Conservation (phyloP, 306 rosid genomes). For the Dryas octopetala region DNA sequence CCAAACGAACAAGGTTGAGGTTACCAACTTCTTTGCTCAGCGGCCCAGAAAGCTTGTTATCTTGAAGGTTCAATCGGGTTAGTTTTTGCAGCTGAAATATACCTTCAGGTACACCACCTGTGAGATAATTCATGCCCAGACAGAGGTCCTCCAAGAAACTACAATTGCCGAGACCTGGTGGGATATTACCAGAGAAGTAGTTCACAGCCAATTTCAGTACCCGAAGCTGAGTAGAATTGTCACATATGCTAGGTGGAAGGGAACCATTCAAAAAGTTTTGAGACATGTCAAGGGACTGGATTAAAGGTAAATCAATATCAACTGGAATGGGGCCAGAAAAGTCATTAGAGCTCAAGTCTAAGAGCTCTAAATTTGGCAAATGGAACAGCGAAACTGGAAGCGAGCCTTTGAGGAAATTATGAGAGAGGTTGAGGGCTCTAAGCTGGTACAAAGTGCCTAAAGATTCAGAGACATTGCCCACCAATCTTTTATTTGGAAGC, state of each 20-base stretch:
- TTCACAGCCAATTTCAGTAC: slow-evolving; percentile 38
- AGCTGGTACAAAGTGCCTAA: slow-evolving; percentile 41
- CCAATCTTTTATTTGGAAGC: slow-evolving; percentile 25
- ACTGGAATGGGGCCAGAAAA: slow-evolving; percentile 30
- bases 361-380: slow-evolving; percentile 26
- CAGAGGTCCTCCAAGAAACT: slow-evolving; percentile 33
- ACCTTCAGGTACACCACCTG: slow-evolving; percentile 34
- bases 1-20: slow-evolving; percentile 41
- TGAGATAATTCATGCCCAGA: slow-evolving; percentile 31
- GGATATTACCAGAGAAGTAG: slow-evolving; percentile 34
- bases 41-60: slow-evolving; percentile 42
- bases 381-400: slow-evolving; percentile 37
- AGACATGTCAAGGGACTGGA: slow-evolving; percentile 37
- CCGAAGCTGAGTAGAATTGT: slow-evolving; percentile 22
- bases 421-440: slow-evolving; percentile 41
- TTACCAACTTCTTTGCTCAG: slow-evolving; percentile 35
- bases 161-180: slow-evolving; percentile 39
- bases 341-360: slow-evolving; percentile 44
- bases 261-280: slow-evolving; percentile 36
- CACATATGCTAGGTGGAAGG: slow-evolving; percentile 33
- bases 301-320: slow-evolving; percentile 28
- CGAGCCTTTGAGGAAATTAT: slow-evolving; percentile 30
- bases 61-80: slow-evolving; percentile 23
- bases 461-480: slow-evolving; percentile 36
- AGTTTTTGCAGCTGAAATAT: slow-evolving; percentile 28